Evolutionary conservation across 768 basidiomycete genomes (phyloP).

Genomic region (Boletus tomentosulus): DNA sequence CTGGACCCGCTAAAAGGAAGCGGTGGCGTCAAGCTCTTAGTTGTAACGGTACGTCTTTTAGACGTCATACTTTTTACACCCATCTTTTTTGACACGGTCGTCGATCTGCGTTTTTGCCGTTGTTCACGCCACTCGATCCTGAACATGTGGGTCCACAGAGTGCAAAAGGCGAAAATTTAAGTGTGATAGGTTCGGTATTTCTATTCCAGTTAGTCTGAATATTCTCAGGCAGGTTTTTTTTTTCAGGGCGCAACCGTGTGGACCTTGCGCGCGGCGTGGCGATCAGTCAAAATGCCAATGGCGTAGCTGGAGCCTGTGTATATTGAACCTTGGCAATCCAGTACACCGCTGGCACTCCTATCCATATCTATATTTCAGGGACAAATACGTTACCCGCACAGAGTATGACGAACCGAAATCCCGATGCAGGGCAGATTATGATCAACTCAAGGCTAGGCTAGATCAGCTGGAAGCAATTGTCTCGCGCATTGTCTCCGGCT

Average conservation of each 20-base stretch:
- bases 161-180: constrained; percentile 87
- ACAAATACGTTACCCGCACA: constrained; percentile 74
- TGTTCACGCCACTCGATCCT: not conserved
- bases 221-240: constrained; percentile 24
- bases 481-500: constrained; percentile 33
- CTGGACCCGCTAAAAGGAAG: constrained; percentile 76
- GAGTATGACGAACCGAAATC: constrained; percentile 75
- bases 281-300: constrained; percentile 80
- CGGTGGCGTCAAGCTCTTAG: constrained; percentile 76
- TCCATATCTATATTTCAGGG: constrained; percentile 38
- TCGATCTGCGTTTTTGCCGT: constrained; percentile 2
- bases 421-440: constrained; percentile 36
- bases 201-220: constrained; percentile 6
- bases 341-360: constrained; percentile 8
- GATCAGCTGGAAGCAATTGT: constrained; percentile 58
- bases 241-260: constrained; percentile 70
- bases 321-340: constrained; percentile 26
- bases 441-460: constrained; percentile 63
- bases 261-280: constrained; percentile 73
- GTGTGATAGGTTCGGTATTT: constrained; percentile 65
- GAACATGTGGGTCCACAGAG: constrained; percentile 40
- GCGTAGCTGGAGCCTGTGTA: constrained; percentile 75
- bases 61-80: constrained; percentile 6
- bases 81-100: constrained; percentile 8
- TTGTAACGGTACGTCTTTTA: constrained; percentile 63